Evolutionary conservation across 2,329 filamentous ascomycete genomes (phyloP).

Genomic region (Zymoseptoria pseudotritici): DNA sequence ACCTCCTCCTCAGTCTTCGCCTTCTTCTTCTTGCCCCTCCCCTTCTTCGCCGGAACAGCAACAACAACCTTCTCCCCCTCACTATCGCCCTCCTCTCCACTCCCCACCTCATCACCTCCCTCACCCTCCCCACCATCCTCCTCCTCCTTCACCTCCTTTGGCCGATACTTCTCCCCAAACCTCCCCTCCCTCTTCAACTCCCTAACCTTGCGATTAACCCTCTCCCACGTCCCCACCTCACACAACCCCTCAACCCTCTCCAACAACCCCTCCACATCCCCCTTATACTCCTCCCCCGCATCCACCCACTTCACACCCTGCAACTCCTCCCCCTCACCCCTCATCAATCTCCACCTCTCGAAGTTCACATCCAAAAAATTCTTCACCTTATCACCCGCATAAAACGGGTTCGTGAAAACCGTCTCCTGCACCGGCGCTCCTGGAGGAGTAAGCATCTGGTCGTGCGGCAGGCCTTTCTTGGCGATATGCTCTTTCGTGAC

Average conservation of each 20-base stretch:
- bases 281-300: neutral
- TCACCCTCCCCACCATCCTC: neutral
- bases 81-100: neutral
- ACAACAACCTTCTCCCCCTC: neutral
- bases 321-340: neutral
- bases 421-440: neutral
- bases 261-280: neutral
- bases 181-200: neutral
- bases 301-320: neutral
- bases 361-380: neutral
- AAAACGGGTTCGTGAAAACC: neutral
- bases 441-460: neutral
- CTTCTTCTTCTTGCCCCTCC: neutral
- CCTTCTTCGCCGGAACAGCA: neutral
- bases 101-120: neutral
- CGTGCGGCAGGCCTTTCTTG: neutral
- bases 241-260: neutral
- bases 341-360: neutral
- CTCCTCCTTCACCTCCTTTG: neutral
- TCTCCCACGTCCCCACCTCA: neutral
- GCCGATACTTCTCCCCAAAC: neutral
- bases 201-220: neutral
- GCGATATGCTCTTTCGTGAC: neutral
- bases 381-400: neutral
- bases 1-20: neutral